phyloP scores from a whole-genome alignment of 169 alveolate genomes.

The Plasmodium chabaudi region DNA sequence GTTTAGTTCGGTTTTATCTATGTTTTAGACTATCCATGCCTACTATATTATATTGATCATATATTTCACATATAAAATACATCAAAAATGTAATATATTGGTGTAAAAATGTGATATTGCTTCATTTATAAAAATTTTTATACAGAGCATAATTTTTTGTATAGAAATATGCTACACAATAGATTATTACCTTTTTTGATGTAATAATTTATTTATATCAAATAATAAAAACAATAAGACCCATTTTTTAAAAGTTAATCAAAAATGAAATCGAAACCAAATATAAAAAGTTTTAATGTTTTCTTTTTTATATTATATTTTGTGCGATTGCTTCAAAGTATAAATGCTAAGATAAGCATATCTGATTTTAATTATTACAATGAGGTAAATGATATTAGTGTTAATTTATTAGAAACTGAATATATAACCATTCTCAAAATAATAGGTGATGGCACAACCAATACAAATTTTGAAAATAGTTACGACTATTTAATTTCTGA shows the following conservation, averaged over 20 bases:
- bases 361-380: constrained; percentile 30
- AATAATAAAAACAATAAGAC: constrained; percentile 10
- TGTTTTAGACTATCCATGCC: background rate
- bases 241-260: constrained; percentile 17
- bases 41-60: no score
- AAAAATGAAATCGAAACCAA: constrained; percentile 31
- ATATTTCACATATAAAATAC: no score
- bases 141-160: background rate
- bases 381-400: constrained; percentile 11
- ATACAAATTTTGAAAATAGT: constrained; percentile 30
- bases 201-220: background rate
- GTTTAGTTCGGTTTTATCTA: constrained; percentile 5
- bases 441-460: constrained; percentile 7
- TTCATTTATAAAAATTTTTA: constrained; percentile 7
- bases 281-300: background rate
- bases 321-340: constrained; percentile 15
- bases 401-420: constrained; percentile 41
- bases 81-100: background rate
- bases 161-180: background rate
- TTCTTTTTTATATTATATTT: constrained; percentile 27
- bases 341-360: constrained; percentile 42
- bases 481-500: constrained; percentile 35
- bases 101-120: constrained; percentile 16
- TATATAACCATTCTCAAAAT: constrained; percentile 34
- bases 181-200: background rate